These are phyloP conservation scores for Wolfiporia cocos DNA, from an alignment of 1,284 basidiomycete genomes.

Conservation along the genomic window DNA sequence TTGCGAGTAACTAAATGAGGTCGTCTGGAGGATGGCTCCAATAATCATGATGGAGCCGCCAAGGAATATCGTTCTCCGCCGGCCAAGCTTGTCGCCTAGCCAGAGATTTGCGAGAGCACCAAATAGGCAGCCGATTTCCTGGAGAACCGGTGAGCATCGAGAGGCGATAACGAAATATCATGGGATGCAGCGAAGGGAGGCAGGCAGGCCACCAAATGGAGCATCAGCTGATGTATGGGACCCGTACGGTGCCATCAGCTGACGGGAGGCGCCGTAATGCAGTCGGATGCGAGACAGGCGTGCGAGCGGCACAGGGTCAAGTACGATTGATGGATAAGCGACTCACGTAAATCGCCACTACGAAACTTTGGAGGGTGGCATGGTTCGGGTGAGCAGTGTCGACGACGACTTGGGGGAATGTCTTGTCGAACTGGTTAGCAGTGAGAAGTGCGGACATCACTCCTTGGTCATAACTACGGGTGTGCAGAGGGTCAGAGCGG, in stretches of 20 bases:
- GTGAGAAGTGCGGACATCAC: conserved; percentile 58
- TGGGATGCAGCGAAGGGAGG: not conserved
- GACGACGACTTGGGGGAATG: conserved; percentile 41
- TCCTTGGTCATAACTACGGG: conserved; percentile 60
- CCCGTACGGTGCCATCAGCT: conserved; percentile 4
- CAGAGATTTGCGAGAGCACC: conserved; percentile 49
- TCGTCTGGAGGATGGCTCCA: conserved; percentile 54
- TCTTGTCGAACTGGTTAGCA: conserved; percentile 45
- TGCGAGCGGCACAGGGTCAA: too few relatives aligned
- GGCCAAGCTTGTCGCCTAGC: conserved; percentile 48
- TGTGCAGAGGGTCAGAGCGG: not conserved
- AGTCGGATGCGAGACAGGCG: too few relatives aligned
- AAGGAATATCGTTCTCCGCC: conserved; percentile 44
- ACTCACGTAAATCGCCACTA: conserved; percentile 49
- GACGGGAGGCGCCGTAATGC: too few relatives aligned
- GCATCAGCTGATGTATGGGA: not conserved
- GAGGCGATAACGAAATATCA: not conserved
- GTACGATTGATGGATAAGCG: conserved; percentile 7
- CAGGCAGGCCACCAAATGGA: too few relatives aligned
- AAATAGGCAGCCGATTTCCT: conserved; percentile 50
- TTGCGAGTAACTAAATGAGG: conserved; percentile 47
- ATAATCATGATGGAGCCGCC: conserved; percentile 56
- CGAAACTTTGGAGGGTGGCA: conserved; percentile 47
- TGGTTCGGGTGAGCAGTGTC: conserved; percentile 32
- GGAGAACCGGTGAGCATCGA: not conserved